phyloP scores from a whole-genome alignment of 192 early-diverging fungal genomes.

The Kickxella alabastrina region DNA sequence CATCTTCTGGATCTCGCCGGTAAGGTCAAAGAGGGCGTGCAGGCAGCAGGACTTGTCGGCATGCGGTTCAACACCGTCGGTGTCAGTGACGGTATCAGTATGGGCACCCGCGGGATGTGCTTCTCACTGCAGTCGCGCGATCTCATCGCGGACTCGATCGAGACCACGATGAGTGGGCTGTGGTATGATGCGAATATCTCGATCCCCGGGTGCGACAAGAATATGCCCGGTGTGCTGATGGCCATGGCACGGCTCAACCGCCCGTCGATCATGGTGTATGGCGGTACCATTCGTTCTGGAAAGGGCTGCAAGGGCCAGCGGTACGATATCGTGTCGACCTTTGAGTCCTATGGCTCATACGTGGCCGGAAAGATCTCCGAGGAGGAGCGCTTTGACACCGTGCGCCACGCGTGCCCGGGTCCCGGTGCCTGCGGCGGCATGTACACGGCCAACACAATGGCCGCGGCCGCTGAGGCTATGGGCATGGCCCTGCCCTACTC shows the following conservation, averaged over 20 bases:
- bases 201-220: constrained; percentile 90
- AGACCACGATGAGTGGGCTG: constrained; percentile 96
- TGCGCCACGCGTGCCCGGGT: constrained; percentile 76
- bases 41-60: constrained; percentile 83
- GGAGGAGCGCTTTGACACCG: constrained; percentile 71
- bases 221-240: constrained; percentile 98
- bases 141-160: constrained; percentile 98
- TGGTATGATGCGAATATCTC: constrained; percentile 99
- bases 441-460: constrained; percentile 99
- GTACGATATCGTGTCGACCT: constrained; percentile 95
- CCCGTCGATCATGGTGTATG: constrained; percentile 96
- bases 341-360: constrained; percentile 93
- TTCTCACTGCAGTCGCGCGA: constrained; percentile 97
- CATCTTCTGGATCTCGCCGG: constrained; percentile 85
- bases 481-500: constrained; percentile 96
- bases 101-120: constrained; percentile 95
- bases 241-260: constrained; percentile 96
- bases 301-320: constrained; percentile 55
- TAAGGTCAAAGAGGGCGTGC: constrained; percentile 91
- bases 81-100: constrained; percentile 95
- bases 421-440: constrained; percentile 99
- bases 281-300: constrained; percentile 91
- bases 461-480: constrained; percentile 93
- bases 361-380: constrained; percentile 88
- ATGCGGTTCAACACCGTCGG: constrained; percentile 99